A percentile compares a stretch with the other conserved stretches of the same genome.
These are phyloP conservation scores for Daldinia bambusicola DNA, from an alignment of 495 filamentous ascomycete genomes.

Conservation along the genomic window DNA sequence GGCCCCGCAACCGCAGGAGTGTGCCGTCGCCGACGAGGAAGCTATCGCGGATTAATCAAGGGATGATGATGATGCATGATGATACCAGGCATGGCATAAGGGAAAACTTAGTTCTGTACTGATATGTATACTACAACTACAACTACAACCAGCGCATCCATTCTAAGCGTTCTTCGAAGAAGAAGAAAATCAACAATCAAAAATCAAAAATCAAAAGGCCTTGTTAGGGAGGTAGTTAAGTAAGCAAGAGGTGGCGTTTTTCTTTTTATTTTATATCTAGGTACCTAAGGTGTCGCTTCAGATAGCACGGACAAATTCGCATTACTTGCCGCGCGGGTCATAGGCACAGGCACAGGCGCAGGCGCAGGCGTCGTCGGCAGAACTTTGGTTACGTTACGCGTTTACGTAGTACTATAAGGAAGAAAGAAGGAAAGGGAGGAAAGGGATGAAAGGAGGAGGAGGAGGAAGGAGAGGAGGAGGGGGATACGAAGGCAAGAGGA, in stretches of 20 bases:
- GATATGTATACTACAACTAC: constrained; percentile 31
- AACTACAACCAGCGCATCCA: neutral
- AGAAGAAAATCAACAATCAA: no score
- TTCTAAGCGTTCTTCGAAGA: constrained; percentile 21
- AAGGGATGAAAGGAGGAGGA: neutral
- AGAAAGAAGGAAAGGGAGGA: neutral
- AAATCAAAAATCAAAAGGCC: no score
- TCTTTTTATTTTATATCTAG: no score
- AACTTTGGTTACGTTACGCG: neutral
- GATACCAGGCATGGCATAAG: neutral
- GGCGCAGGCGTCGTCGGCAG: neutral
- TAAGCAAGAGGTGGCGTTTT: neutral
- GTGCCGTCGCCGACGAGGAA: constrained; percentile 40
- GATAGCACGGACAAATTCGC: neutral
- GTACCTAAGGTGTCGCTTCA: no score
- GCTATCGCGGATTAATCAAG: constrained; percentile 46
- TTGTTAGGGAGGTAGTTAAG: no score
- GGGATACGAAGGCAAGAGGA: neutral
- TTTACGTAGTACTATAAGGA: no score
- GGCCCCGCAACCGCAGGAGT: constrained; percentile 25
- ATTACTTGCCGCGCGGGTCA: constrained; percentile 1
- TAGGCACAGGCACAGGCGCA: constrained; percentile 2
- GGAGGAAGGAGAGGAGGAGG: neutral
- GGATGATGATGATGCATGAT: no score
- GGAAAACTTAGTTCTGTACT: constrained; percentile 13